Conservation (phyloP, 352 stramenopile species). For the Phytophthora pseudosyringae region DNA sequence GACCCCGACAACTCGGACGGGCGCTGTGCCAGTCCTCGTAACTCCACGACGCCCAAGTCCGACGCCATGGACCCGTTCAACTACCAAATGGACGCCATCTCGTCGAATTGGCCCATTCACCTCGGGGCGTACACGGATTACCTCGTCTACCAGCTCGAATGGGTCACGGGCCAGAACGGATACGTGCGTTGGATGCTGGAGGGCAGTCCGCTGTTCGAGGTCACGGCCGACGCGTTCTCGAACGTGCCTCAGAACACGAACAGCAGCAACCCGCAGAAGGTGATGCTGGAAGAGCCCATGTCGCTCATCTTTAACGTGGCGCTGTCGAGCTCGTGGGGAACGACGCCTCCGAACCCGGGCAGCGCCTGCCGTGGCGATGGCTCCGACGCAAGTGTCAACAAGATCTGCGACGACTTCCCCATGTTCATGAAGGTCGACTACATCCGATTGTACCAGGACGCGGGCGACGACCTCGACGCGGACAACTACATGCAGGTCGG, state of each 20-base stretch:
- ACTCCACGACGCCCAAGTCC: conserved; percentile 40
- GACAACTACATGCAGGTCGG: conserved; percentile 47
- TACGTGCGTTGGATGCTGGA: conserved; percentile 72
- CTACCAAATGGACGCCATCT: conserved; percentile 63
- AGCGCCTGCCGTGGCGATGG: conserved; percentile 32
- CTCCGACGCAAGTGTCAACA: conserved; percentile 49
- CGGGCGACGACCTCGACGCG: conserved; percentile 38
- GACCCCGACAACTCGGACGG: conserved; percentile 51
- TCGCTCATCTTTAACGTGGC: conserved; percentile 95
- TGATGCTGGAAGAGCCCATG: conserved; percentile 92
- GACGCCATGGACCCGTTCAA: conserved; percentile 55
- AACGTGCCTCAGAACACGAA: conserved; percentile 46
- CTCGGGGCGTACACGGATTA: conserved; percentile 75
- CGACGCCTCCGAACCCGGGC: conserved; percentile 36
- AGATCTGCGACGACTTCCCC: conserved; percentile 59
- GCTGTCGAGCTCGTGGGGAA: conserved; percentile 81
- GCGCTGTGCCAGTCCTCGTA: conserved; percentile 52
- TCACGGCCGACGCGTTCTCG: conserved; percentile 60
- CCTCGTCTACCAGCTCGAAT: conserved; percentile 50
- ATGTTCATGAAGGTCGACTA: conserved; percentile 86
- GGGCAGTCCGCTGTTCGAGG: conserved; percentile 80
- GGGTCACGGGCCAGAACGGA: conserved; percentile 46
- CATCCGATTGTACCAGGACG: conserved; percentile 87
- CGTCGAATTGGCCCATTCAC: conserved; percentile 82
- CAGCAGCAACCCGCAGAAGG: conserved; percentile 69